Base-by-base conservation (phyloP, 2,329 filamentous ascomycete genomes). In the Lachnellula cervina region DNA sequence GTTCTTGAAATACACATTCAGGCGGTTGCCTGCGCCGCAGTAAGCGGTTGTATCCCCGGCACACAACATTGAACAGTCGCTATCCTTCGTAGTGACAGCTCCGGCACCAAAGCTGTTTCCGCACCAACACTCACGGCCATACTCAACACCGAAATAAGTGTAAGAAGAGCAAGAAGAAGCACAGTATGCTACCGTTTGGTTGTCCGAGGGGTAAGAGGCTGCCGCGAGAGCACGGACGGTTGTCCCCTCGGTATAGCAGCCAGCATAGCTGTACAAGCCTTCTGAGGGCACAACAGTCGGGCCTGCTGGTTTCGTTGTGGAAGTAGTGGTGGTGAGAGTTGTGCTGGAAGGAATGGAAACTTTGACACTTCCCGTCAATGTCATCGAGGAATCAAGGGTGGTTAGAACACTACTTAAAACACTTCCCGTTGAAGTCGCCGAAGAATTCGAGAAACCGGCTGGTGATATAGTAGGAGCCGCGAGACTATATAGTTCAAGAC, bases 101-200 rank as follows among this genome's bases (percentile, higher is more conserved):
- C 62, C 60, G 7, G 49, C 14, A 16, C 50, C 54, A 23, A 64
- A 55, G 16, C 49, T 53, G 37, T 63, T 61, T 17, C 62, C 62
- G 52, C 49, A 69, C 62, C 60, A 68, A 57, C 64, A 66, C 52
- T 66, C 64, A 13, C 62, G 48, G 11, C 57, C 57, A 37, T 59
- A 62, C 37, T 62, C 51, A 25, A 49, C 34, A 40, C 63, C 63
- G 35, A 62, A 64, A 43, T 65, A 64, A 3, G 25, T 57, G 40
- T 49, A 64, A 5, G 34, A 51, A 1, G 56, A 51, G 42, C 63
- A 65, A 16, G 52, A 52, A 4, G 46, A 38, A 5, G 58, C 61
- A 38, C 70, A 72, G 11, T 51, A 56, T 35, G 69, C 61, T 37
- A 70, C 59, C 1, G 67, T 68, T 62, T 69, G 66, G 11, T 54